Evolutionary conservation across 225 moss, liverwort and hornwort species (phyloP), one percentile per base, ranked within the genome.

Genomic region (Thuidium tamariscinum): DNA sequence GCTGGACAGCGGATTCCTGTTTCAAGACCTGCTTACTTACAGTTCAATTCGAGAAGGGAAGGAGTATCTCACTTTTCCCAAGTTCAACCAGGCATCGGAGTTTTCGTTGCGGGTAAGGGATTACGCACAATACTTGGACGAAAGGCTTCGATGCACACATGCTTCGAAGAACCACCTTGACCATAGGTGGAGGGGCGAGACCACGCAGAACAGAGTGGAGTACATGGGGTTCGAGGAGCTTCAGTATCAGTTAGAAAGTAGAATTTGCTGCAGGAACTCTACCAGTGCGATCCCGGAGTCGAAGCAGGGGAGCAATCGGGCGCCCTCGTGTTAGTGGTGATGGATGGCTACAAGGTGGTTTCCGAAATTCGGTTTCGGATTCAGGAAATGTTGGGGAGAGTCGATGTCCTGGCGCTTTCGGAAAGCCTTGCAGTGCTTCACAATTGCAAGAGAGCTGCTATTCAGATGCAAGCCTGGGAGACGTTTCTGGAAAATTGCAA

Each of bases 1-100:
- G 63, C 52, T 93, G 22, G 94, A 94, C 76, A 93, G 94, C 21
- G 90, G 93, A 20, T 94, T 94, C 78, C 77, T 94, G 74, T 93
- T 92, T 22, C 94, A 94, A 48, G 94, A 94, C 59, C 62, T 92
- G 83, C 90, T 94, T 9, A 15, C 81, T 41, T 83, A 69, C 77
- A 68, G 42, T n/a, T 82, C 90, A 3, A 49, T 84, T 7, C 60
- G 67, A 54, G 87, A 88, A 62, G 91, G 89, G 13, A 79, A 67
- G 54, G 92, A 84, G 27, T 94, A 91, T 46, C 90, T 94, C 55
- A 70, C 41, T 77, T 89, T 93, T 44, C 39, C 77, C 46, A 92
- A 59, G 65, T 79, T 68, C 57, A 46, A 74, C 20, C 89, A 81
- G 27, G 69, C 86, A 18, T 30, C 90, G 87, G 91, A 92, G 14